Conservation (phyloP, 768 basidiomycete genomes). For the Lyophyllum shimeji region DNA sequence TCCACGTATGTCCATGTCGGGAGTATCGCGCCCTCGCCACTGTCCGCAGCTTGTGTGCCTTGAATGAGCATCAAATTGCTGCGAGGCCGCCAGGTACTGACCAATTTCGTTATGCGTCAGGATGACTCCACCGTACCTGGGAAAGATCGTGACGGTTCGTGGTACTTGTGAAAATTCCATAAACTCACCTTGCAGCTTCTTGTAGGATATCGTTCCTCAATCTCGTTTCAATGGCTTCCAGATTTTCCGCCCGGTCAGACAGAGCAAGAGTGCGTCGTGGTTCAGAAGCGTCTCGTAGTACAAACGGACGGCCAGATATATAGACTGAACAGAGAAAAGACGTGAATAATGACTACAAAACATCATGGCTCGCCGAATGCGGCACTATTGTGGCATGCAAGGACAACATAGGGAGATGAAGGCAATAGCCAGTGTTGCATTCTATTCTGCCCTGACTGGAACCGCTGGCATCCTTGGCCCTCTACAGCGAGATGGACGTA, state of each 20-base stretch:
- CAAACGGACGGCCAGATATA: constrained; percentile 91
- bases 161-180: not conserved
- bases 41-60: constrained; percentile 41
- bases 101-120: constrained; percentile 93
- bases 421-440: not conserved
- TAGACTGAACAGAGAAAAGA: constrained; percentile 51
- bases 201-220: constrained; percentile 89
- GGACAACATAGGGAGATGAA: not conserved
- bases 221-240: constrained; percentile 89
- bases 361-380: not conserved
- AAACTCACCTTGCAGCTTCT: constrained; percentile 67
- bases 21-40: constrained; percentile 77
- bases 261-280: constrained; percentile 77
- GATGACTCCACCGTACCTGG: constrained; percentile 84
- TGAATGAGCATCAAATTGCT: not conserved
- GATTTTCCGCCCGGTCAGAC: constrained; percentile 91
- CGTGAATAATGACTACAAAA: constrained; percentile 10
- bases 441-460: not conserved
- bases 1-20: constrained; percentile 93
- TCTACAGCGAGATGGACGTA: constrained; percentile 33
- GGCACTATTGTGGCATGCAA: not conserved
- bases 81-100: constrained; percentile 28
- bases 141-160: constrained; percentile 3
- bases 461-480: not conserved
- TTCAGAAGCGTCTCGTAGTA: constrained; percentile 83